These are phyloP conservation scores for Pythium sukuiense DNA, from an alignment of 352 stramenopile genomes.

Conservation along the genomic window DNA sequence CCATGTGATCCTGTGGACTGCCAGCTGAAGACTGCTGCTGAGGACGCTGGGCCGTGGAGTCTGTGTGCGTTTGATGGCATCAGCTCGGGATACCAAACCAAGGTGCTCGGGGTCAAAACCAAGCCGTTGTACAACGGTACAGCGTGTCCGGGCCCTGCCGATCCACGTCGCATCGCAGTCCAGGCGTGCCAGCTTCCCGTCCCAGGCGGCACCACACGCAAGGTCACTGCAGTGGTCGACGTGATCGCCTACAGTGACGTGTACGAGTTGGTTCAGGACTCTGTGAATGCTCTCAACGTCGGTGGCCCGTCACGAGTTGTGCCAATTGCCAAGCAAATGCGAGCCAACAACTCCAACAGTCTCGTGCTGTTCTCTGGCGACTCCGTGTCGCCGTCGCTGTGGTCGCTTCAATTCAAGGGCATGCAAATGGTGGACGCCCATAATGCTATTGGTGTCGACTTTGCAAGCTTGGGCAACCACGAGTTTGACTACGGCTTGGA, in stretches of 20 bases:
- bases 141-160: no score
- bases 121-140: no score
- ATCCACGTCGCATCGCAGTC: no score
- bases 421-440: conserved; percentile 80
- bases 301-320: conserved; percentile 61
- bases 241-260: conserved; percentile 68
- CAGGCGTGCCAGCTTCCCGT: no score
- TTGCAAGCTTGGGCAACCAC: conserved; percentile 71
- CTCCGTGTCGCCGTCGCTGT: conserved; percentile 82
- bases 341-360: conserved; percentile 52
- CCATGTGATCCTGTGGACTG: no score
- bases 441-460: conserved; percentile 74
- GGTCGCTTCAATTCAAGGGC: conserved; percentile 76
- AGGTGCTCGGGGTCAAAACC: no score
- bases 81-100: no score
- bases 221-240: conserved; percentile 44
- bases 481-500: conserved; percentile 83
- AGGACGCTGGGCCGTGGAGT: no score
- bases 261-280: conserved; percentile 67
- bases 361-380: conserved; percentile 82
- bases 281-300: conserved; percentile 49
- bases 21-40: no score
- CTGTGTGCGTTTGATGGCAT: no score
- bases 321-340: conserved; percentile 60
- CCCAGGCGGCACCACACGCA: conserved; percentile 14